Conservation (phyloP, 768 basidiomycete genomes). For the Suillus tomentosus region DNA sequence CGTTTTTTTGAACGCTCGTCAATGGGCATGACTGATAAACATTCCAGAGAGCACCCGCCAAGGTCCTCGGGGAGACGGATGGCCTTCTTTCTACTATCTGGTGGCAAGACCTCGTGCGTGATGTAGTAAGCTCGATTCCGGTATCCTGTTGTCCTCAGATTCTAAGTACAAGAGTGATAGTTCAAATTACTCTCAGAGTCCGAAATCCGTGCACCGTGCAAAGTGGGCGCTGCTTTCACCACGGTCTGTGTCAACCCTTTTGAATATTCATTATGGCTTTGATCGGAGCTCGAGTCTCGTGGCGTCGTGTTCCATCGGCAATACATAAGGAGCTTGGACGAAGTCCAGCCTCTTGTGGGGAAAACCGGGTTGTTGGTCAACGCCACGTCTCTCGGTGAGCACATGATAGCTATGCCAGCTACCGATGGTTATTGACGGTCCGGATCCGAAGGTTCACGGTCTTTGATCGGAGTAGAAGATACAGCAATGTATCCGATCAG, state of each 20-base stretch:
- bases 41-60: conserved; percentile 39
- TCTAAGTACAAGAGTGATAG: background rate
- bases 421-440: background rate
- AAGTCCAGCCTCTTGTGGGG: conserved; percentile 43
- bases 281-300: conserved; percentile 37
- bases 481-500: conserved; percentile 72
- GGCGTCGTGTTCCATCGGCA: conserved; percentile 48
- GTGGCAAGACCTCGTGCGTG: conserved; percentile 42
- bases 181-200: conserved; percentile 35
- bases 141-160: background rate
- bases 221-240: conserved; percentile 43
- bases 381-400: conserved; percentile 54
- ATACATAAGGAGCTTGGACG: conserved; percentile 45
- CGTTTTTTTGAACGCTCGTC: conserved; percentile 46
- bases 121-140: conserved; percentile 31
- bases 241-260: conserved; percentile 49
- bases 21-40: background rate
- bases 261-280: conserved; percentile 53
- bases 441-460: conserved; percentile 54
- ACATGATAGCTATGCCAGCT: background rate
- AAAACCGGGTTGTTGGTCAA: conserved; percentile 49
- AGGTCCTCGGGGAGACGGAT: conserved; percentile 30
- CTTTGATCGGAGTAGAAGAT: conserved; percentile 83
- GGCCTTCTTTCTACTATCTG: conserved; percentile 31
- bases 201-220: conserved; percentile 37